A percentile compares a stretch with the other conserved stretches of the same genome.
Conservation (phyloP, 2,329 filamentous ascomycete species). For the Dactylellina haptotyla region DNA sequence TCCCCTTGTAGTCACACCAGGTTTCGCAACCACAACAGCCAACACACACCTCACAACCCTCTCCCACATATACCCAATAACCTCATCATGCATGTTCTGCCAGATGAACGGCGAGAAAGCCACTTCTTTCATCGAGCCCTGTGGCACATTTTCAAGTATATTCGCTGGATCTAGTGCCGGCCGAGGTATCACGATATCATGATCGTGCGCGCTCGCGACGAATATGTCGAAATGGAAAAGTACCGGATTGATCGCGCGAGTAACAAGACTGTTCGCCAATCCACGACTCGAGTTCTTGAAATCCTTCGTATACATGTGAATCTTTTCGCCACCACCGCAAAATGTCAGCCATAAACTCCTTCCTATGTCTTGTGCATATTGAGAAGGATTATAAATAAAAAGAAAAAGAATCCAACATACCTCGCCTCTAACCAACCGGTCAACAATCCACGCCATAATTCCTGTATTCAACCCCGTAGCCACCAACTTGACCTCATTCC, state of each 20-base stretch:
- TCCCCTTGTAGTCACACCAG: slow-evolving; percentile 3
- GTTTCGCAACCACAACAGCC: slow-evolving; percentile 46
- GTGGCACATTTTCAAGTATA: slow-evolving; percentile 24
- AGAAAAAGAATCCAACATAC: background rate
- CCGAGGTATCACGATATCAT: background rate
- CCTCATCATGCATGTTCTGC: slow-evolving; percentile 52
- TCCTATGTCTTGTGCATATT: too few relatives aligned
- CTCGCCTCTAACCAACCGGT: slow-evolving; percentile 44
- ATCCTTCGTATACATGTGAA: slow-evolving; percentile 45
- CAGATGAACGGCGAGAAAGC: slow-evolving; percentile 47
- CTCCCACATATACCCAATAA: slow-evolving; percentile 46
- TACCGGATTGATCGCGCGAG: slow-evolving; percentile 44
- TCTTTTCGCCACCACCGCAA: slow-evolving; percentile 4
- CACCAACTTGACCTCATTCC: slow-evolving; percentile 26
- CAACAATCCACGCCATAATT: slow-evolving; percentile 44
- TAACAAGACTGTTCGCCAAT: slow-evolving; percentile 36
- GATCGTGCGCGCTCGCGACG: slow-evolving; percentile 1
- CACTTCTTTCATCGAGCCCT: slow-evolving; percentile 45
- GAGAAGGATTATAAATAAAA: too few relatives aligned
- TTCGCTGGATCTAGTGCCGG: slow-evolving; percentile 27
- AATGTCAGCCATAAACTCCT: background rate
- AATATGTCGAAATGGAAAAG: slow-evolving; percentile 50
- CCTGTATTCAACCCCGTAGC: slow-evolving; percentile 26
- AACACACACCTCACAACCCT: slow-evolving; percentile 40
- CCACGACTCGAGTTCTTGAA: slow-evolving; percentile 31